Percentiles rank a stretch among this genome's conserved stretches.
Evolutionary conservation across 2,329 filamentous ascomycete species (phyloP).

Genomic region (Beauveria asiatica): DNA sequence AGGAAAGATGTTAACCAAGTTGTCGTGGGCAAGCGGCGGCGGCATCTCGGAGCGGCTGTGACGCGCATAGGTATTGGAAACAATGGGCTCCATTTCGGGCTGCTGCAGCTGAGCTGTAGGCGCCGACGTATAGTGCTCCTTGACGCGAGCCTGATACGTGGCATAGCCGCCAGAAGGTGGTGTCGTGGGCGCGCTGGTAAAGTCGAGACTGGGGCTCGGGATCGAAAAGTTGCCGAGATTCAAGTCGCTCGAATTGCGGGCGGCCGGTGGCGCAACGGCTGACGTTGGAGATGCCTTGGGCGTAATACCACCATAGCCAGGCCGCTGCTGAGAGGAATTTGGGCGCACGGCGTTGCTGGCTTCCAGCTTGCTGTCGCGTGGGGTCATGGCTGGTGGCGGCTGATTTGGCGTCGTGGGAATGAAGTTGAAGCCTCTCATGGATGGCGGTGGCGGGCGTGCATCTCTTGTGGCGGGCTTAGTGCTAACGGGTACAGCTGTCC

Average conservation of each 20-base stretch:
- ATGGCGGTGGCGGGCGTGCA: conserved; percentile 22
- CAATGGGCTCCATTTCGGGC: conserved; percentile 23
- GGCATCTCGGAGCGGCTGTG: conserved; percentile 9
- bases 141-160: conserved; percentile 2
- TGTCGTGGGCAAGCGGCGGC: conserved; percentile 3
- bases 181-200: neutral
- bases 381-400: neutral
- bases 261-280: neutral
- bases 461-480: conserved; percentile 13
- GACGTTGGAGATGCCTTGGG: neutral
- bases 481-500: conserved; percentile 12
- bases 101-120: conserved; percentile 11
- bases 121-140: conserved; percentile 13
- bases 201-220: neutral
- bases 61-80: conserved; percentile 14
- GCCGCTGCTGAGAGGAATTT: neutral
- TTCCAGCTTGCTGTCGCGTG: neutral
- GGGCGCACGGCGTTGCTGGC: neutral
- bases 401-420: conserved; percentile 12
- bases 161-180: neutral
- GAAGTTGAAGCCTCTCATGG: conserved; percentile 22
- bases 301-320: neutral
- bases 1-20: conserved; percentile 12
- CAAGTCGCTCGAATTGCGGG: neutral
- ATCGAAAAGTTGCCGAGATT: neutral